Conservation (phyloP, 1,139 yeast genomes). For the Suhomyces kunorum region DNA sequence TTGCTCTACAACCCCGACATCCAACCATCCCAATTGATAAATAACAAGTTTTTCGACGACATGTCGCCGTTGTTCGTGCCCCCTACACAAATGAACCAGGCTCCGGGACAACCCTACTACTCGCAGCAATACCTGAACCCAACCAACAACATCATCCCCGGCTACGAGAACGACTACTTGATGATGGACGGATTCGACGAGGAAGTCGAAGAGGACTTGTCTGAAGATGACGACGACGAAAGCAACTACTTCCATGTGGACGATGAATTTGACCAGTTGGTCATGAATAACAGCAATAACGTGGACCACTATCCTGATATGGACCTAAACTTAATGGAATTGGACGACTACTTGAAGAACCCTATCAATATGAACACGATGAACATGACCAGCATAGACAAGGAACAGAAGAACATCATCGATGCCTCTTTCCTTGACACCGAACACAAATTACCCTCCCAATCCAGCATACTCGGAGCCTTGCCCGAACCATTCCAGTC, state of each 20-base stretch:
- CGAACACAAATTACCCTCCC: conserved; percentile 8
- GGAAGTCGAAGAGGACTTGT: conserved; percentile 50
- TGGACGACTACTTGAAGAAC: conserved; percentile 19
- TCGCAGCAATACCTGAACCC: conserved; percentile 12
- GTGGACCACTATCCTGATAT: conserved; percentile 12
- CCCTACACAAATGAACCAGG: conserved; percentile 16
- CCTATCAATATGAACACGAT: conserved; percentile 4
- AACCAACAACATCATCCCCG: conserved; percentile 28
- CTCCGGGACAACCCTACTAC: conserved; percentile 13
- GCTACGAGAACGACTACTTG: conserved; percentile 39
- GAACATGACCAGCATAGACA: conserved; percentile 9
- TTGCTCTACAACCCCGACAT: conserved; percentile 45
- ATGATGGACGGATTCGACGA: conserved; percentile 38
- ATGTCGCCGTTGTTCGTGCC: conserved; percentile 34
- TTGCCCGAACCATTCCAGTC: conserved; percentile 2
- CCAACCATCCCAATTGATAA: conserved; percentile 45
- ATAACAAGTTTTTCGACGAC: conserved; percentile 22
- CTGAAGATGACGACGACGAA: conserved; percentile 48
- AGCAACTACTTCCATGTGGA: conserved; percentile 43
- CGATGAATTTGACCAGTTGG: conserved; percentile 33
- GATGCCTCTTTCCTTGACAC: conserved; percentile 16
- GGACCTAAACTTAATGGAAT: conserved; percentile 19
- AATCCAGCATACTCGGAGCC: conserved; percentile 1
- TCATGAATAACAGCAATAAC: conserved; percentile 22
- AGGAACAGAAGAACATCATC: conserved; percentile 15